Conservation (phyloP, 192 early-diverging fungal genomes). For the Dispira simplex region DNA sequence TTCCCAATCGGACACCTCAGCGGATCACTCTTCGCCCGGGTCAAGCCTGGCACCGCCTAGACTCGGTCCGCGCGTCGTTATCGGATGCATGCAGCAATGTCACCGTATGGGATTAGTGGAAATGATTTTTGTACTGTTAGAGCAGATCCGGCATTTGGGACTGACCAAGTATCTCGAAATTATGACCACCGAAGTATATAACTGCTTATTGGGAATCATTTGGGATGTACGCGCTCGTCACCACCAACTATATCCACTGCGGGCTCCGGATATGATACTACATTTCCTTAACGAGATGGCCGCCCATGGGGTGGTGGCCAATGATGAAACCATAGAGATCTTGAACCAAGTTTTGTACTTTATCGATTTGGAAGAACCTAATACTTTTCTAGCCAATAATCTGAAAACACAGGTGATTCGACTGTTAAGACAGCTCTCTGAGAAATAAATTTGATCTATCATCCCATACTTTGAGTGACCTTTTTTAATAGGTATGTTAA, state of each 20-base stretch:
- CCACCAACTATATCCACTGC: not conserved
- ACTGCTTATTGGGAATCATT: not conserved
- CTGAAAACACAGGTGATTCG: no score
- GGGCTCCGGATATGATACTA: not conserved
- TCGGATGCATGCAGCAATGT: slow-evolving; percentile 8
- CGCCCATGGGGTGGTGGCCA: not conserved
- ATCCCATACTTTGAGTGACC: no score
- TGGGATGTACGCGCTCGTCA: slow-evolving; percentile 3
- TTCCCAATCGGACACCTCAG: not conserved
- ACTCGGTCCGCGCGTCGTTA: not conserved
- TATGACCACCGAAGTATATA: slow-evolving; percentile 12
- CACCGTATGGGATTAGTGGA: not conserved
- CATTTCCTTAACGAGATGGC: slow-evolving; percentile 4
- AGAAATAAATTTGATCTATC: no score
- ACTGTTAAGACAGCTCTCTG: no score
- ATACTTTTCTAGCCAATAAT: no score
- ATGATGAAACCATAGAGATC: not conserved
- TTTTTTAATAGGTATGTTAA: no score
- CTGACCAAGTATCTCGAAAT: not conserved
- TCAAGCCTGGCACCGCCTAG: no score
- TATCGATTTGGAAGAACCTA: slow-evolving; percentile 6
- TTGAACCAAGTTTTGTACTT: not conserved
- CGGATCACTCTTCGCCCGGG: no score
- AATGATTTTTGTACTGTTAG: not conserved
- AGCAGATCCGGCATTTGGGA: not conserved